Conservation (phyloP, 2,329 filamentous ascomycete species). For the Byssochlamys sp. region DNA sequence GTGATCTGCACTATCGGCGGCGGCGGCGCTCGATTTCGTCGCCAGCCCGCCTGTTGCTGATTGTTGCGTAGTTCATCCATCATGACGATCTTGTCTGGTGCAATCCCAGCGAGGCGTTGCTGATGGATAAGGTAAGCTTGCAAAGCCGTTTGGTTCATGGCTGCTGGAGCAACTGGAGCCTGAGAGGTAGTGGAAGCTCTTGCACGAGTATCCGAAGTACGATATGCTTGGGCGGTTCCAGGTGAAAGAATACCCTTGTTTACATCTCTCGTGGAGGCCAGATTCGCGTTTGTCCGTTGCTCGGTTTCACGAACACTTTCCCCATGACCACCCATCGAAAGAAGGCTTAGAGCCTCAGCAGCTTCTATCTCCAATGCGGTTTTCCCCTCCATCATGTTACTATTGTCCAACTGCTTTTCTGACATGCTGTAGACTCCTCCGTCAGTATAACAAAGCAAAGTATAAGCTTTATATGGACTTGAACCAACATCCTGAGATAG, state of each 20-base stretch:
- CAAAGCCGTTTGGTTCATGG: constrained; percentile 4
- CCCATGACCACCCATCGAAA: background rate
- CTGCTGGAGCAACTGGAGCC: background rate
- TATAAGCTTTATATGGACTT: background rate
- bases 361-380: background rate
- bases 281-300: background rate
- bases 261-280: background rate
- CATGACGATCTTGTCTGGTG: constrained; percentile 12
- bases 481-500: background rate
- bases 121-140: constrained; percentile 20
- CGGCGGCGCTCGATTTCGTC: background rate
- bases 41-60: background rate
- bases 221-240: background rate
- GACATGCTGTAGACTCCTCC: background rate
- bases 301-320: background rate
- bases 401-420: background rate
- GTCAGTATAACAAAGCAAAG: background rate
- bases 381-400: background rate
- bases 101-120: constrained; percentile 20
- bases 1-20: constrained; percentile 13
- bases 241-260: background rate
- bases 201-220: background rate
- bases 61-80: constrained; percentile 6
- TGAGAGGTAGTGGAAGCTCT: background rate
- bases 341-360: background rate